Evolutionary conservation across 805 yeast genomes (phyloP).

Genomic region (Kodamaea lidongshanica): DNA sequence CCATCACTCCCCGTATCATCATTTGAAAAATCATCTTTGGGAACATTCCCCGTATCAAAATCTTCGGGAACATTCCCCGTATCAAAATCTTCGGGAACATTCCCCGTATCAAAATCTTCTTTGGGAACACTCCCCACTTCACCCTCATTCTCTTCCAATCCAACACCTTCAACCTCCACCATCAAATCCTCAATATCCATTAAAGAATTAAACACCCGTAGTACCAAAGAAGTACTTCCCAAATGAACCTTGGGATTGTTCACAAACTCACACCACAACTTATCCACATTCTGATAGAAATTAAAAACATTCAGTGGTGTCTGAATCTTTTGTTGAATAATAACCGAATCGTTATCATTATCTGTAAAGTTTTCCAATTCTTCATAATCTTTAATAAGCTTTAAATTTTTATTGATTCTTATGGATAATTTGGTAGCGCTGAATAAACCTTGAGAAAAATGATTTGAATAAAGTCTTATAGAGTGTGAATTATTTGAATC

Average conservation of each 20-base stretch:
- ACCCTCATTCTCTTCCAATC: no score
- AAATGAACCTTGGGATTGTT: constrained; percentile 22
- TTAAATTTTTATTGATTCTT: constrained; percentile 14
- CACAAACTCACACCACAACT: constrained; percentile 23
- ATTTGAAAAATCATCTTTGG: no score
- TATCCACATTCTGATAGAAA: constrained; percentile 15
- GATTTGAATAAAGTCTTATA: constrained; percentile 17
- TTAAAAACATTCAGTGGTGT: neutral
- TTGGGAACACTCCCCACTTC: no score
- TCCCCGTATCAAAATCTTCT: no score
- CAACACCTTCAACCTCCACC: constrained; percentile 15
- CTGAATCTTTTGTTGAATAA: constrained; percentile 7
- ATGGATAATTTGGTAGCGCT: constrained; percentile 15
- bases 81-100: no score
- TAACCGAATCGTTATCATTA: constrained; percentile 6
- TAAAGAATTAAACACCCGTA: constrained; percentile 23
- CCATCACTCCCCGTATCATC: no score
- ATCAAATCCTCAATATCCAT: constrained; percentile 26
- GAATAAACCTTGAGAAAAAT: constrained; percentile 32
- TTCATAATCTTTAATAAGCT: constrained; percentile 13
- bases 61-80: no score
- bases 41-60: no score
- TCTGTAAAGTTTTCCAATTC: constrained; percentile 1
- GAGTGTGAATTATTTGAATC: constrained; percentile 7
- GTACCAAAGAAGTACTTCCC: constrained; percentile 21